Evolutionary conservation across 495 filamentous ascomycete species (phyloP).

Genomic region (Hypoxylon crocopeplum): DNA sequence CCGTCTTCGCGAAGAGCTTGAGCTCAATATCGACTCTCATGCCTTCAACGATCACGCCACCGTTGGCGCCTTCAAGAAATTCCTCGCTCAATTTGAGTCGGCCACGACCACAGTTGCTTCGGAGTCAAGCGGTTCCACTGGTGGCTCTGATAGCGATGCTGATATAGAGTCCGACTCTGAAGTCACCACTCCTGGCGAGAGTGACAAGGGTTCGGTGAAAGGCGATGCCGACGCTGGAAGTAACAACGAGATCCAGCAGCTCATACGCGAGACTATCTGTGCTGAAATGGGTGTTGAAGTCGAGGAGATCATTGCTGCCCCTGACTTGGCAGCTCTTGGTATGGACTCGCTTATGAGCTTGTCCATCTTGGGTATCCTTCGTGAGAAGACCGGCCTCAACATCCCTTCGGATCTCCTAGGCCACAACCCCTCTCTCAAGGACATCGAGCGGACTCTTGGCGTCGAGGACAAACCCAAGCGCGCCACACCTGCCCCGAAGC

Average conservation of each 20-base stretch:
- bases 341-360: conserved; percentile 68
- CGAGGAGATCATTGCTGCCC: conserved; percentile 63
- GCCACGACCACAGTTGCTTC: conserved; percentile 36
- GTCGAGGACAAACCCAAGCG: conserved; percentile 49
- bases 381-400: conserved; percentile 61
- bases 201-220: conserved; percentile 51
- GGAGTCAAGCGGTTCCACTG: conserved; percentile 42
- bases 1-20: conserved; percentile 62
- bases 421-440: conserved; percentile 53
- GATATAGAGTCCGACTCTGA: conserved; percentile 54
- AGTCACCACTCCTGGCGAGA: conserved; percentile 56
- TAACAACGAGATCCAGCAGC: conserved; percentile 54
- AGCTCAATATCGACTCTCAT: conserved; percentile 61
- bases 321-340: conserved; percentile 61
- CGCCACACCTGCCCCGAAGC: conserved; percentile 34
- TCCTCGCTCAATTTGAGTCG: conserved; percentile 57
- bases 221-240: conserved; percentile 43
- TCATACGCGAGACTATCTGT: conserved; percentile 66
- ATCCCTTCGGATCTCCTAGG: conserved; percentile 58
- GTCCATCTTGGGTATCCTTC: conserved; percentile 60
- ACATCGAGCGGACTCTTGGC: conserved; percentile 56
- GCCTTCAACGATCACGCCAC: conserved; percentile 61
- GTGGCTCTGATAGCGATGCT: conserved; percentile 48
- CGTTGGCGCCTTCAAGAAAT: conserved; percentile 66
- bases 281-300: conserved; percentile 72